Base-by-base conservation (phyloP, 345 rosid species). In the Rhizophora mangle region DNA sequence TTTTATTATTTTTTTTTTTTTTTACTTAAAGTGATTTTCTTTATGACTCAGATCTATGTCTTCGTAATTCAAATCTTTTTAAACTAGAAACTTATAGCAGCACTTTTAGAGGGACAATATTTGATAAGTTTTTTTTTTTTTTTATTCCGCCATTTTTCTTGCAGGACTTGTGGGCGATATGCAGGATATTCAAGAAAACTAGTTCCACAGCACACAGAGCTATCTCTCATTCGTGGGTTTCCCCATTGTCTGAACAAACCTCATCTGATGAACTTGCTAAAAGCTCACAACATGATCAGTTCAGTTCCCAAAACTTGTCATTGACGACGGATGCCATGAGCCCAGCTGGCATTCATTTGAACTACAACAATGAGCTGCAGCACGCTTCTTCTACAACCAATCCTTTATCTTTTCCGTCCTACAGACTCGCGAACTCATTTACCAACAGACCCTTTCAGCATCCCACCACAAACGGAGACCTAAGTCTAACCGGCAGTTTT, bases 141-240 rank as follows among this genome's bases (percentile, higher is more conserved):
- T 18, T 3, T 4, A 0, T 10, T 6, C 16, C 1, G 16, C 5
- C 8, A 2, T 30, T 78, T 37, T 31, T 68, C 29, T 39, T 82
- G 72, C 92, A 92, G 95, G 96, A 92, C 31, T 79, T 93, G 36
- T 92, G 98, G 98, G 98, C 98, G 22, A 85, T 92, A 71, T 92
- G 98, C 76, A 80, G 96, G 81, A 90, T 92, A 84, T 92, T 92
- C 88, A 92, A 85, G 86, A 90, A 88, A 80, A 83, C 91, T 16
- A 92, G 80, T 71, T 82, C 98, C 56, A 79, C 87, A 43, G 82
- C 88, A 67, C 89, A 87, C 69, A 80, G 92, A 78, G 85, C 95
- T 65, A 82, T 88, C 34, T 87, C 96, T 34, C 89, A 88, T 20
- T 87, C 96, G 1, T 88, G 88, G 88, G 83, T 86, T 47, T 85